Evolutionary conservation across 768 basidiomycete species (phyloP).

Genomic region (Termitomyces sp.): DNA sequence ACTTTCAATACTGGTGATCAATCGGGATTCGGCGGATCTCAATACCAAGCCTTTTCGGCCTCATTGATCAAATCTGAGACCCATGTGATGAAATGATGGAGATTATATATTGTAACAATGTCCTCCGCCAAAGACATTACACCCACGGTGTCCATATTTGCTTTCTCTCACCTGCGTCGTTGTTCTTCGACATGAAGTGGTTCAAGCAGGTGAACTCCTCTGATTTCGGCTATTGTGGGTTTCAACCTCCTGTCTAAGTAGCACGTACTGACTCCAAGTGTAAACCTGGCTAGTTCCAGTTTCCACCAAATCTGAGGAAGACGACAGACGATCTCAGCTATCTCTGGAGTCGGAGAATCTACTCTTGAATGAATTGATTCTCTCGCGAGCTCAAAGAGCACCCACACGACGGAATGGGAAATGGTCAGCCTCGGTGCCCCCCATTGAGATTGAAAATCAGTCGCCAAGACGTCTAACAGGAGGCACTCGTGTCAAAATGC

Average conservation of each 20-base stretch:
- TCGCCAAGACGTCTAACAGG: not conserved
- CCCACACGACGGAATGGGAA: not conserved
- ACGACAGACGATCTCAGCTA: not conserved
- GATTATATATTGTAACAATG: not conserved
- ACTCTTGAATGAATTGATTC: not conserved
- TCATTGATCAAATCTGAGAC: not conserved
- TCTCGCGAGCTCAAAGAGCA: not conserved
- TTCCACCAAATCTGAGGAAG: not conserved
- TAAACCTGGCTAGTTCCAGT: not conserved
- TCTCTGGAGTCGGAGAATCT: not conserved
- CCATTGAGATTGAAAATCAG: not conserved
- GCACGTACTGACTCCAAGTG: not conserved
- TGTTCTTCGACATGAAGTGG: not conserved
- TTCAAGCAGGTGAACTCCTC: not conserved
- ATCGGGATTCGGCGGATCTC: too few relatives aligned
- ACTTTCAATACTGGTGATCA: too few relatives aligned
- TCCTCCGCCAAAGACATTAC: not conserved
- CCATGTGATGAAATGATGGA: not conserved
- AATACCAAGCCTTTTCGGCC: too few relatives aligned
- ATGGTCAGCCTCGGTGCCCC: not conserved
- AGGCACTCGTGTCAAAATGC: too few relatives aligned
- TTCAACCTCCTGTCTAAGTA: not conserved
- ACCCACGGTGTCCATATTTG: not conserved
- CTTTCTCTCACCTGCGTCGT: not conserved
- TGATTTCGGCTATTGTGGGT: not conserved